Base-by-base conservation (phyloP, 257 asterid genomes). In the Scutellaria baicalensis region DNA sequence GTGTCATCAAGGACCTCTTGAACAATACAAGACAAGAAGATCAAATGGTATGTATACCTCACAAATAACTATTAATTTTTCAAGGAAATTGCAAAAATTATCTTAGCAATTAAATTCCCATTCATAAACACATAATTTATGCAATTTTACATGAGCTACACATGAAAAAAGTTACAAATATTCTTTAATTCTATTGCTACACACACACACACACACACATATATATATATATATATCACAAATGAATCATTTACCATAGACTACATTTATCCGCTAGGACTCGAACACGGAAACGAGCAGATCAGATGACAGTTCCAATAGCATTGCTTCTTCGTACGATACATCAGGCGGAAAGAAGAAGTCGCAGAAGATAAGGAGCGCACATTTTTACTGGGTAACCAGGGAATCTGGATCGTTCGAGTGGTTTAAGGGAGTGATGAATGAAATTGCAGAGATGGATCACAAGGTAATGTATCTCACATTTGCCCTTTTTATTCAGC, bases 341-440 rank as follows among this genome's bases (percentile, higher is more conserved):
- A 72, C 86, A 50, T 69, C 86, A 47, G 79, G 69, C 44, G 84
- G 73, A 13, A 92, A 84, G 83, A 89, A 81, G 85, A 86, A 81
- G 54, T 1, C 76, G 21, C 85, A 71, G 43, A 88, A 70, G 73
- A 75, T 79, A 18, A 85, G 86, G 80, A 83, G 75, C 33, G 98
- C 97, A 42, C 95, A 89, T 77, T 85, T 89, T 75, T 92, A 82
- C 57, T 89, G 98, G 98, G 97, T 92, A 44, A 92, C 97, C n/a
- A 83, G 98, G 82, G 98, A 92, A 58, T 86, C 88, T 2, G 98
- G 90, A 13, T 92, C 98, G 20, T 89, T 92, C 38, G 98, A 92
- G 78, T 92, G 98, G 98, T 92, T 92, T 79, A 92, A 92, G 78
- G 97, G 92, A 57, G 96, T 92, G 61, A 92, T 92, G 95, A 80